A percentile compares a stretch with the other conserved stretches of the same genome.
Evolutionary conservation across 345 rosid genomes (phyloP).

Genomic region (Reutealis trisperma): DNA sequence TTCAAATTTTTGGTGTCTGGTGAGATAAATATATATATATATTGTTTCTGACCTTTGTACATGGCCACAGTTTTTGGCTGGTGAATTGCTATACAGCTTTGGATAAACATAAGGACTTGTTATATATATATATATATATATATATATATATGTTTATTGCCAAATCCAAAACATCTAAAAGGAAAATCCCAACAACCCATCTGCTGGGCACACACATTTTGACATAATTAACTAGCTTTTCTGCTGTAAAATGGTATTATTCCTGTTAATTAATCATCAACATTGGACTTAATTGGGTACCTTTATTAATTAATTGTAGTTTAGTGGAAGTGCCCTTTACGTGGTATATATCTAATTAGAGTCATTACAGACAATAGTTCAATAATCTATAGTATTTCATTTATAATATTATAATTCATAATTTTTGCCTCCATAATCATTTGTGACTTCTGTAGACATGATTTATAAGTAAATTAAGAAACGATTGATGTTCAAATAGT

Average conservation of each 20-base stretch:
- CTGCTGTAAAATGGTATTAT: neutral
- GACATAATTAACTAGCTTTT: neutral
- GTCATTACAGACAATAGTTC: too few species aligned
- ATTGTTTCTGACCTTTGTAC: too few species aligned
- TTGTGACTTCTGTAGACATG: too few species aligned
- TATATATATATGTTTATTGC: neutral
- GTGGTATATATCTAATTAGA: neutral
- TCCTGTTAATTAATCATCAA: neutral
- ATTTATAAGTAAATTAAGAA: too few species aligned
- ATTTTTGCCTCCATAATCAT: too few species aligned
- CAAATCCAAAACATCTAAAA: neutral
- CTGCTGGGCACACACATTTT: slow-evolving; percentile 2
- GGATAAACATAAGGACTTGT: too few species aligned
- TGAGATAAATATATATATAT: too few species aligned
- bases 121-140: too few species aligned
- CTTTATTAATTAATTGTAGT: neutral
- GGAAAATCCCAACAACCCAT: slow-evolving; percentile 17
- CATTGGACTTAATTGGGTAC: neutral
- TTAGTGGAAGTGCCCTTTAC: neutral
- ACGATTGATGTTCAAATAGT: too few species aligned
- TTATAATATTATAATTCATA: too few species aligned
- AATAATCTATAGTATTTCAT: too few species aligned
- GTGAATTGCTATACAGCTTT: neutral
- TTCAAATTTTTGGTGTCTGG: neutral
- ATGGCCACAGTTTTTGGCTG: too few species aligned